A percentile compares a stretch with the other conserved stretches of the same genome.
Evolutionary conservation across 257 asterid species (phyloP).

Genomic region (Solanum piurae): DNA sequence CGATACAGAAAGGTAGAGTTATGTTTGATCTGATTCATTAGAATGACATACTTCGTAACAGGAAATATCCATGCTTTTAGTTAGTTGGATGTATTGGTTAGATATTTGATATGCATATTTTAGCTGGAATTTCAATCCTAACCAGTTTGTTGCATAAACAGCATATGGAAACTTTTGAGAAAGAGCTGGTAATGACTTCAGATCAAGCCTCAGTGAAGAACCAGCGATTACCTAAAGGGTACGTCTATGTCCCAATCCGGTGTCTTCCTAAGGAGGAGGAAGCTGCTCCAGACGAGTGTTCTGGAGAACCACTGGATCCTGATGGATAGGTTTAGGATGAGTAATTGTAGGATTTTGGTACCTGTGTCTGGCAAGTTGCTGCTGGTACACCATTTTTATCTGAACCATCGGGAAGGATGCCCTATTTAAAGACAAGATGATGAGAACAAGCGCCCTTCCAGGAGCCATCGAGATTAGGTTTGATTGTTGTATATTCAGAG

Average conservation of each 20-base stretch:
- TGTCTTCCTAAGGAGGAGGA: slow-evolving; percentile 80
- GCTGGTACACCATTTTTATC: neutral
- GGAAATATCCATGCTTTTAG: neutral
- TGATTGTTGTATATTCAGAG: slow-evolving; percentile 8
- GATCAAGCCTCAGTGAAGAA: slow-evolving; percentile 90
- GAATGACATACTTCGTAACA: neutral
- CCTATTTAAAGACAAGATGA: neutral
- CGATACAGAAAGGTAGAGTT: slow-evolving; percentile 49
- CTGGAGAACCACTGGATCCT: slow-evolving; percentile 33
- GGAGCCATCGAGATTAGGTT: neutral
- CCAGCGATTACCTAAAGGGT: slow-evolving; percentile 81
- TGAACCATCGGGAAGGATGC: neutral
- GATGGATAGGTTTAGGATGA: slow-evolving; percentile 17
- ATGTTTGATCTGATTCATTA: neutral
- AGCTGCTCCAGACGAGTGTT: slow-evolving; percentile 28
- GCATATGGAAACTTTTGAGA: slow-evolving; percentile 69
- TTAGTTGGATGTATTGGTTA: neutral
- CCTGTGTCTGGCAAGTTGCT: neutral
- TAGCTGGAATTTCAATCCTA: neutral
- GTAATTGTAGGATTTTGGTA: neutral
- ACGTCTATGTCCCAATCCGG: slow-evolving; percentile 71
- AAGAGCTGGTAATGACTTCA: slow-evolving; percentile 84
- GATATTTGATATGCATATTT: neutral
- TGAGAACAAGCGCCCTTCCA: neutral
- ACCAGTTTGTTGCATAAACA: slow-evolving; percentile 13